Evolutionary conservation across 2,329 filamentous ascomycete genomes (phyloP), one percentile per base, ranked within the genome.

Genomic region (Aschersonia sp.): DNA sequence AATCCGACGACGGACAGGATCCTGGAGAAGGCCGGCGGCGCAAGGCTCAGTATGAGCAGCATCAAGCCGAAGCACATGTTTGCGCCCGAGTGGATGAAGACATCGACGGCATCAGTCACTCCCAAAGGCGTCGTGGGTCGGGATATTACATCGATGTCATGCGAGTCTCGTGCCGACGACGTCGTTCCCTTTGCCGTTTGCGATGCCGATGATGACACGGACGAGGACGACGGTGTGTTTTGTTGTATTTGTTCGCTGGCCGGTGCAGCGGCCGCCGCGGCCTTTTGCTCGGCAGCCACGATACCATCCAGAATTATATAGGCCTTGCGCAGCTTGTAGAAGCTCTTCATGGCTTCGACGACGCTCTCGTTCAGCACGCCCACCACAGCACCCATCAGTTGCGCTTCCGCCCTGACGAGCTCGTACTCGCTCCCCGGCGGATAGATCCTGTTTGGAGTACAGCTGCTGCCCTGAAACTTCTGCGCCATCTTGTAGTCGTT

Each of bases 31-130:
- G 89, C 80, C 0, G 92, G 92, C 0, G 92, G 94, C 1, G 97
- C 81, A 69, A 97, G 84, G 9, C 88, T 94, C n/a, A 97, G 81
- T 47, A 97, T 73, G 1, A 97, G 73, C 10, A 94, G 74, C 1
- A 97, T 68, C 32, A 94, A 75, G 3, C 92, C 92, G 57, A 89
- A 96, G 63, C 89, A 95, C 64, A 96, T 83, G 59, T 85, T 92
- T 4, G 82, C 79, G 7, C 89, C 91, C 0, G 87, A 89, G 61
- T 95, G 88, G 40, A 96, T 82, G 60, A 96, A 98, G 29, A 84
- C 67, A 61, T 97, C 91, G 20, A 91, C 77, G 0, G 85, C 80
- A 51, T 89, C 80, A 40, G 76, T 79, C 20, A 20, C 20, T 20
- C 20, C 20, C 20, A 38, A 2, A 38, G 35, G 35, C 7, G 35